Base-by-base conservation (phyloP, 306 rosid genomes). In the Sesbania bispinosa region DNA sequence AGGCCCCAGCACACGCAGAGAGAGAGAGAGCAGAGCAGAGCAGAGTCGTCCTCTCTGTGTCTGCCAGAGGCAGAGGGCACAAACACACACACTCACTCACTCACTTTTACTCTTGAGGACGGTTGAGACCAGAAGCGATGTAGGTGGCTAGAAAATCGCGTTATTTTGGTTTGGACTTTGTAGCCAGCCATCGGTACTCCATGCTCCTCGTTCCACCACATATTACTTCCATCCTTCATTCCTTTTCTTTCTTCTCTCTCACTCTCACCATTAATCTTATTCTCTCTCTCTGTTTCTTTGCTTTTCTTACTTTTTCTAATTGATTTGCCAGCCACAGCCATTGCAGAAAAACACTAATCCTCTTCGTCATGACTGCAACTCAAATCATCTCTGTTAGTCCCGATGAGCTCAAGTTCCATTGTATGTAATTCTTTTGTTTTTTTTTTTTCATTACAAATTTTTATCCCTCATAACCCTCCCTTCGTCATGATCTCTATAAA, bases 321-420 rank as follows among this genome's bases (percentile, higher is more conserved):
- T 62, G 48, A 39, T 63, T 74, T 10, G 3, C 7, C 0, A n/a
- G 24, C 11, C 11, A 47, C n/a, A 62, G 24, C 53, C 66, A 50
- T 73, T 67, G 21, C 48, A 71, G 20, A 20, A 2, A 23, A 3
- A 26, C 42, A 10, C 62, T 62, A n/a, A 6, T 58, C 71, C 69
- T 77, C 88, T 10, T 50, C 83, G 77, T 68, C 89, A 94, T 91
- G 97, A 81, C 84, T 52, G 61, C 76, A 10, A 77, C 78, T 73
- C 81, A 75, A 14, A 66, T 86, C 67, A 83, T 94, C 73, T 80
- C 96, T 45, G 75, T 91, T 68, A 67, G 50, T 43, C 95, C 97
- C 29, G 95, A 91, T 41, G 97, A 94, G 74, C 92, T 94, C 83
- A 88, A 77, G 71, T 91, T 94, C 76, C 87, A 63, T 29, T 85